Evolutionary conservation across 306 rosid genomes (phyloP).

Genomic region (Coriaria nepalensis): DNA sequence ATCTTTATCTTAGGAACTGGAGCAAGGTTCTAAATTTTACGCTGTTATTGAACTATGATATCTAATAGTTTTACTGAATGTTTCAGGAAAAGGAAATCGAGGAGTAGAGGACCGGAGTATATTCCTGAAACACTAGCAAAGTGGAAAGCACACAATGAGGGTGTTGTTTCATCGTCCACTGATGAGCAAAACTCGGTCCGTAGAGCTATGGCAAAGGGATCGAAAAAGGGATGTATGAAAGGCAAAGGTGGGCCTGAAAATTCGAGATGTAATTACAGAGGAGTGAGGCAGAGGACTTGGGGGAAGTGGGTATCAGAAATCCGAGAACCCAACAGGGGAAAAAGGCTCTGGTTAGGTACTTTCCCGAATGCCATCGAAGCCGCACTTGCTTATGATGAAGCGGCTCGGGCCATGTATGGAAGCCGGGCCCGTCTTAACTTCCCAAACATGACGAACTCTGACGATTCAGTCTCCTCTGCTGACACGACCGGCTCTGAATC

Average conservation of each 20-base stretch:
- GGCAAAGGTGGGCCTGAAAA: conserved; percentile 62
- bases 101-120: conserved; percentile 28
- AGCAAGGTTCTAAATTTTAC: conserved; percentile 10
- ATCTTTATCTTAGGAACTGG: too few relatives aligned
- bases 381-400: conserved; percentile 42
- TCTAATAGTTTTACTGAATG: conserved; percentile 10
- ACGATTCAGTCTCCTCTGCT: background rate
- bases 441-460: conserved; percentile 25
- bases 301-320: conserved; percentile 62
- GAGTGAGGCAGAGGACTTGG: conserved; percentile 62
- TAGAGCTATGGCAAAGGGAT: conserved; percentile 41
- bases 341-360: conserved; percentile 45
- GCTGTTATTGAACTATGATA: background rate
- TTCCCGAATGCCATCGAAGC: conserved; percentile 33
- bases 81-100: conserved; percentile 35
- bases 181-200: conserved; percentile 16
- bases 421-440: conserved; percentile 40
- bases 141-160: conserved; percentile 36
- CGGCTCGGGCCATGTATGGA: conserved; percentile 54
- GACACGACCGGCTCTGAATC: conserved; percentile 18
- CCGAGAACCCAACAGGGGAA: conserved; percentile 39
- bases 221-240: conserved; percentile 61
- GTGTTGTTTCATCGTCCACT: conserved; percentile 8
- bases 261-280: conserved; percentile 35
- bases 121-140: conserved; percentile 38